Percentiles rank a stretch among this genome's conserved stretches.
phyloP scores from a whole-genome alignment of 2,329 filamentous ascomycete genomes.

The Aspergillus sp. region DNA sequence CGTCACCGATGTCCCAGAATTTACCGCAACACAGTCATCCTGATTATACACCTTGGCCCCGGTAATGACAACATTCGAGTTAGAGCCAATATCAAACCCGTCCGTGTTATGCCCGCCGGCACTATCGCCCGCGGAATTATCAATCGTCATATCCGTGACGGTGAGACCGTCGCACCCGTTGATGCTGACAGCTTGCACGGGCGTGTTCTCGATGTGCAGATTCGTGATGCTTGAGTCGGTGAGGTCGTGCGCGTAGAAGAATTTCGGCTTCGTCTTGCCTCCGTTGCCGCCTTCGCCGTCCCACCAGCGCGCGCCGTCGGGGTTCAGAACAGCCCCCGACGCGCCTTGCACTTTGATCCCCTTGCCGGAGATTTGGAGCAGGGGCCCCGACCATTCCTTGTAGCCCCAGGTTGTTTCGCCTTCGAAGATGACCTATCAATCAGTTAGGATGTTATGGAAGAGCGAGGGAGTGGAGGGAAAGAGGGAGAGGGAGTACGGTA shows the following conservation, averaged over 20 bases:
- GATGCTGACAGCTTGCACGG: conserved; percentile 36
- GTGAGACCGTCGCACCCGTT: conserved; percentile 48
- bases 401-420: conserved; percentile 67
- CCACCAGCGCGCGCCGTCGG: conserved; percentile 59
- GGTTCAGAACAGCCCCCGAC: conserved; percentile 53
- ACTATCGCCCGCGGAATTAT: conserved; percentile 54
- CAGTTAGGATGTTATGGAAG: too few species aligned
- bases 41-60: conserved; percentile 44
- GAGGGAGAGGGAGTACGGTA: conserved; percentile 16
- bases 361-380: conserved; percentile 60
- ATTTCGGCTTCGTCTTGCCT: conserved; percentile 63
- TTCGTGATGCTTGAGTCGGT: conserved; percentile 28
- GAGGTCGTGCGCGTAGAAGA: conserved; percentile 50
- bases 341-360: conserved; percentile 48
- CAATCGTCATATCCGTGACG: conserved; percentile 53
- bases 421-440: conserved; percentile 54
- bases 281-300: conserved; percentile 59
- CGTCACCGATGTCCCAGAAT: conserved; percentile 26
- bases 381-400: conserved; percentile 62
- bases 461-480: too few species aligned
- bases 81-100: conserved; percentile 49
- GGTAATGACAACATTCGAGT: conserved; percentile 43
- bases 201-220: conserved; percentile 32
- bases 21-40: conserved; percentile 39
- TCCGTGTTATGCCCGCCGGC: conserved; percentile 48